Base-by-base conservation (phyloP, 2,329 filamentous ascomycete species). In the Botrytis cinerea region DNA sequence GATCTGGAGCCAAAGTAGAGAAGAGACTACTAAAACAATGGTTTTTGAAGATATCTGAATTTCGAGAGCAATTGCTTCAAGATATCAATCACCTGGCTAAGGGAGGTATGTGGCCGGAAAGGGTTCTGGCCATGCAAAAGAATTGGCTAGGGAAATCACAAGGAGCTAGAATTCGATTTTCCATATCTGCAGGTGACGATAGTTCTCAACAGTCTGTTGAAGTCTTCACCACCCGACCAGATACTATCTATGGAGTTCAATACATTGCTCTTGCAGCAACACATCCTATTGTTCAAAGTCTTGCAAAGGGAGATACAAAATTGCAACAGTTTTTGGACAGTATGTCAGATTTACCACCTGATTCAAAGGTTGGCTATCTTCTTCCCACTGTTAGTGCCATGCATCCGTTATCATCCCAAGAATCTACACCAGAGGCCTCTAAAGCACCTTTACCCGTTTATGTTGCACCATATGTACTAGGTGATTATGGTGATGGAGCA, bases 71-170 rank as follows among this genome's bases (percentile, higher is more conserved):
- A 6, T 84, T 97, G 12, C 84, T 97, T 40, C 84, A 90, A 43
- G 93, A 93, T 75, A 85, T 97, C 1, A 88, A 93, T 45, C 82
- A 84, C 6, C 85, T 97, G 51, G 85, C 88, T 20, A 84, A 88
- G 76, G 83, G 89, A 25, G 87, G 86, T 3, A 87, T 87, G 32
- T 97, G 94, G 94, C 94, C 94, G 0, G 93, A 96, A 77, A 89
- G 91, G 78, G 94, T 97, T 14, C 79, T 95, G 48, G 84, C 91
- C 5, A 94, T 96, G 89, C 94, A 97, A 81, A 90, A 87, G 78
- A 94, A 97, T 80, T 97, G 94, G 94, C 86, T 97, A 40, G 94
- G 94, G 43, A 93, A 90, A 79, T 96, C 93, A 1, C 85, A 85
- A 16, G 93, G 93, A 38, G 91, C 91, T 25, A 87, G 88, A 75